Evolutionary conservation across 495 filamentous ascomycete genomes (phyloP).

Genomic region (Trichoderma reesei): DNA sequence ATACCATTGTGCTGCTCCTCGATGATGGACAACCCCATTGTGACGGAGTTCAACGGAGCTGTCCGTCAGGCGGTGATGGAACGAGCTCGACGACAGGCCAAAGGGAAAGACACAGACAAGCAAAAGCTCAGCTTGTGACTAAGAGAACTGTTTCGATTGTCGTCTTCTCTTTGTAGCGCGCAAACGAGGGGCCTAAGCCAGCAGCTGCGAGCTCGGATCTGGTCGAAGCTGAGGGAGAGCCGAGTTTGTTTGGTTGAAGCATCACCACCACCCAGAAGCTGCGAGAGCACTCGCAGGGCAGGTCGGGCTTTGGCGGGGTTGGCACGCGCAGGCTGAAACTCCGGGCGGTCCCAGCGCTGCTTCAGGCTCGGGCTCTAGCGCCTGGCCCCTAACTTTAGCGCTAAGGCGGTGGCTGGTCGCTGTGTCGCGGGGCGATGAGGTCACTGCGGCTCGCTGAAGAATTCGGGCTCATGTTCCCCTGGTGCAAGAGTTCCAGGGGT

Average conservation of each 20-base stretch:
- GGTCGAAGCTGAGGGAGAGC: background rate
- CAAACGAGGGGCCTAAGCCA: background rate
- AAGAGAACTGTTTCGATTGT: background rate
- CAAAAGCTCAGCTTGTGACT: background rate
- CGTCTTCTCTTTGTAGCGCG: background rate
- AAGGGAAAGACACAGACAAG: background rate
- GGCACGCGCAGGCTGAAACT: slow-evolving; percentile 2
- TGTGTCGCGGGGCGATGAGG: background rate
- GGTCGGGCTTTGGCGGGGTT: slow-evolving; percentile 7
- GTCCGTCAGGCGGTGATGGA: slow-evolving; percentile 2
- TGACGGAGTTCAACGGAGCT: background rate
- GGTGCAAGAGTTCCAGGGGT: background rate
- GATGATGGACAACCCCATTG: slow-evolving; percentile 24
- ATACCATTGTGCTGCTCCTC: slow-evolving; percentile 27
- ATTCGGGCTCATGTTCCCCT: background rate
- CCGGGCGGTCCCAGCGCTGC: background rate
- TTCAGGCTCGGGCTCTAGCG: background rate
- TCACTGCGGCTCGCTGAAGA: background rate
- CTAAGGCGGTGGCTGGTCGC: background rate
- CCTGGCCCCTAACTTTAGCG: slow-evolving; percentile 8
- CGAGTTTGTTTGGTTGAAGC: slow-evolving; percentile 6
- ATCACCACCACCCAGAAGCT: slow-evolving; percentile 6
- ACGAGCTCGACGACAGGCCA: background rate
- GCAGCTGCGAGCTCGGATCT: background rate
- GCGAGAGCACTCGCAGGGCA: no score